Percentiles rank a stretch among this genome's conserved stretches.
These are phyloP conservation scores for Phoma sp. DNA, from an alignment of 2,329 filamentous ascomycete genomes.

Conservation along the genomic window DNA sequence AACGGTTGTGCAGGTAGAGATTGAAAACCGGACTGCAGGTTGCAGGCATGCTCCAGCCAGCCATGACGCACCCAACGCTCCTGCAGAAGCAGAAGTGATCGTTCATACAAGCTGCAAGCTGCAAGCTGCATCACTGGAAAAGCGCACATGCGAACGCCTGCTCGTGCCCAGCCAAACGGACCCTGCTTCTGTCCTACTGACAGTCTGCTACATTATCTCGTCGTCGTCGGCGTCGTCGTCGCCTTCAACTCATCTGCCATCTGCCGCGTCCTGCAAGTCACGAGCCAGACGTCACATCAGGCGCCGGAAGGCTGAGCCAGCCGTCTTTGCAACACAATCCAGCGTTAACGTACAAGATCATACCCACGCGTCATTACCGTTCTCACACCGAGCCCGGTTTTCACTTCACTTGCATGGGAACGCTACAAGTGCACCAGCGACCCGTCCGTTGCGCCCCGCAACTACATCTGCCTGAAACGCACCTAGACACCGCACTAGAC, in stretches of 20 bases:
- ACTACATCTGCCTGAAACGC: slow-evolving; percentile 1
- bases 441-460: slow-evolving; percentile 5
- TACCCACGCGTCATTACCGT: slow-evolving; percentile 3
- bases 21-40: slow-evolving; percentile 10
- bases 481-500: slow-evolving; percentile 9
- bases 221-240: neutral
- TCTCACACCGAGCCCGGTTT: neutral
- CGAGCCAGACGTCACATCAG: slow-evolving; percentile 22
- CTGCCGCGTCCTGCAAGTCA: slow-evolving; percentile 19
- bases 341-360: slow-evolving; percentile 6
- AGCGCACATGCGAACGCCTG: slow-evolving; percentile 14
- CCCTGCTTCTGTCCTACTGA: slow-evolving; percentile 9
- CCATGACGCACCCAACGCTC: slow-evolving; percentile 15
- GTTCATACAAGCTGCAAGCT: slow-evolving; percentile 9
- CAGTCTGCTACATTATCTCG: slow-evolving; percentile 5
- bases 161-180: slow-evolving; percentile 22
- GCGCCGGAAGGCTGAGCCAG: slow-evolving; percentile 23
- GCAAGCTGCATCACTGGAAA: slow-evolving; percentile 17
- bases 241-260: slow-evolving; percentile 14
- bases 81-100: slow-evolving; percentile 9
- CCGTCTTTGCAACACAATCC: slow-evolving; percentile 16
- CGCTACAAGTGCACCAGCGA: slow-evolving; percentile 1
- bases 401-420: slow-evolving; percentile 6
- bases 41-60: slow-evolving; percentile 4
- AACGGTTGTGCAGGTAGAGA: neutral